These are phyloP conservation scores for Hanseniaspora jakobsenii DNA, from an alignment of 805 yeast genomes.

Conservation along the genomic window DNA sequence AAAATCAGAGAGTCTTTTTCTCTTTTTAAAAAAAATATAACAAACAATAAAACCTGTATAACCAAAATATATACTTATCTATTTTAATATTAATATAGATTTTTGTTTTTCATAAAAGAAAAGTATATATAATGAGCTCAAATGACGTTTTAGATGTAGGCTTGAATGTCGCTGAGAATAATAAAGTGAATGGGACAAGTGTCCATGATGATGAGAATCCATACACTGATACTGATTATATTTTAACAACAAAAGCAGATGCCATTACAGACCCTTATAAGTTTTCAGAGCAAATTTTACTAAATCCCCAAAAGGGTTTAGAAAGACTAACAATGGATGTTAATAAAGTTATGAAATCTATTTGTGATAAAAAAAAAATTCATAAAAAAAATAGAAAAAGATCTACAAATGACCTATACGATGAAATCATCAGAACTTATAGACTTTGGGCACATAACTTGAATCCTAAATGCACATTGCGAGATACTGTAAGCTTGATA, in stretches of 20 bases:
- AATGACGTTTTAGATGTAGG: slow-evolving; percentile 13
- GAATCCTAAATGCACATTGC: slow-evolving; percentile 69
- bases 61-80: too few species aligned
- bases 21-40: too few species aligned
- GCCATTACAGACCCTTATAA: not conserved
- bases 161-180: not conserved
- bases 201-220: not conserved
- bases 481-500: slow-evolving; percentile 50
- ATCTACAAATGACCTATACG: not conserved
- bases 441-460: slow-evolving; percentile 67
- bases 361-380: too few species aligned
- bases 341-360: too few species aligned
- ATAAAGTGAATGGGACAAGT: not conserved
- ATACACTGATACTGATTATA: not conserved
- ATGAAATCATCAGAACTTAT: slow-evolving; percentile 39
- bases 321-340: slow-evolving; percentile 39
- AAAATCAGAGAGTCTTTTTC: too few species aligned
- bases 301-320: slow-evolving; percentile 21
- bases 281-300: slow-evolving; percentile 17
- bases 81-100: not conserved
- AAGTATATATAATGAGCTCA: too few species aligned
- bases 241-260: not conserved
- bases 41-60: too few species aligned
- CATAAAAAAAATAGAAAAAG: too few species aligned
- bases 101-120: too few species aligned